Evolutionary conservation across 1,284 basidiomycete genomes (phyloP).

Genomic region (Abortiporus biennis): DNA sequence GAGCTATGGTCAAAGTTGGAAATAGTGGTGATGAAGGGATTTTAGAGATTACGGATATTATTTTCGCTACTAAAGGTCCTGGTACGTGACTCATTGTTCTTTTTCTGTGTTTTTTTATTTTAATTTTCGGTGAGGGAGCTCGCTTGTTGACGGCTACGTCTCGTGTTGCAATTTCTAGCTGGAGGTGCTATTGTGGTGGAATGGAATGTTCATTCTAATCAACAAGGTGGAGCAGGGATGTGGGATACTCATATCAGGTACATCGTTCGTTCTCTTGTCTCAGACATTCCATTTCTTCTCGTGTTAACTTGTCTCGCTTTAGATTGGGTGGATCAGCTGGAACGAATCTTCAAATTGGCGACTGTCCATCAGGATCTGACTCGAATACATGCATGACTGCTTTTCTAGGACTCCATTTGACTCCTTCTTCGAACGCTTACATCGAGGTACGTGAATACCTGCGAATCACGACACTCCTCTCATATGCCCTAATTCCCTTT

Average conservation of each 20-base stretch:
- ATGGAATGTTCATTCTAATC: conserved; percentile 62
- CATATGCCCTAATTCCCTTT: neutral
- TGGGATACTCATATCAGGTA: conserved; percentile 64
- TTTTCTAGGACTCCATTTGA: conserved; percentile 61
- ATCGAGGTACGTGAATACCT: conserved; percentile 35
- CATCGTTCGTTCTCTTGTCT: neutral
- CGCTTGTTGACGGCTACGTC: too few species aligned
- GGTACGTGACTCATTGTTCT: conserved; percentile 36
- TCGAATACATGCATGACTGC: conserved; percentile 46
- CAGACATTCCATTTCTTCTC: neutral
- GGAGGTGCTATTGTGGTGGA: conserved; percentile 67
- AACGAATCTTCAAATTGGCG: conserved; percentile 43
- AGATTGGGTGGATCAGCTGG: conserved; percentile 36
- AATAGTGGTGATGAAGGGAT: conserved; percentile 38
- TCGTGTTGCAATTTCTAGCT: too few species aligned
- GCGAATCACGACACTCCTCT: too few species aligned
- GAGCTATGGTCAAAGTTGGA: conserved; percentile 55
- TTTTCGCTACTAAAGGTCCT: conserved; percentile 49
- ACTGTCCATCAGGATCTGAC: conserved; percentile 37
- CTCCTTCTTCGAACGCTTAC: conserved; percentile 48
- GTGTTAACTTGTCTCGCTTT: too few species aligned
- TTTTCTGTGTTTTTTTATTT: neutral
- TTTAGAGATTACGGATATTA: conserved; percentile 56
- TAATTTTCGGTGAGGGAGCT: conserved; percentile 1
- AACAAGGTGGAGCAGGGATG: conserved; percentile 59